phyloP scores from a whole-genome alignment of 1,284 basidiomycete species.

The Tremellales sp. region DNA sequence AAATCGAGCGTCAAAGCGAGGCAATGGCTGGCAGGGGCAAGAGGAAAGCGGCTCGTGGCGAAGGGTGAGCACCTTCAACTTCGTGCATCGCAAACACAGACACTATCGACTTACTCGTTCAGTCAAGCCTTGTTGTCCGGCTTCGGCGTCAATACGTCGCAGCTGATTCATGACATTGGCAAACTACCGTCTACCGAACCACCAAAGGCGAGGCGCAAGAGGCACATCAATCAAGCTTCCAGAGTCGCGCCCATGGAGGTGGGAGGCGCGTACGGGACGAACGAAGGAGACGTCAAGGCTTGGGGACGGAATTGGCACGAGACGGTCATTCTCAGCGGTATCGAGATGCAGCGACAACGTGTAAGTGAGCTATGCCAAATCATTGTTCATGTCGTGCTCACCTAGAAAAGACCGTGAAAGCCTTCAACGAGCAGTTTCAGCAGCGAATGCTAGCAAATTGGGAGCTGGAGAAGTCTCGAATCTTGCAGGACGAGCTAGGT shows the following conservation, averaged over 20 bases:
- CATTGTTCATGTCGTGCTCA: not conserved
- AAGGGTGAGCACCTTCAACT: constrained; percentile 32
- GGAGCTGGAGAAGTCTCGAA: constrained; percentile 40
- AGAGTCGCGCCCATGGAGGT: constrained; percentile 23
- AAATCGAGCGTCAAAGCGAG: constrained; percentile 45
- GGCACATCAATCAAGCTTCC: constrained; percentile 5
- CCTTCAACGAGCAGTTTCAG: constrained; percentile 44
- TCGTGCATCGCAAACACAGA: not conserved
- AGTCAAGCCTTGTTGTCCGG: constrained; percentile 40
- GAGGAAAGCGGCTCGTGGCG: constrained; percentile 24
- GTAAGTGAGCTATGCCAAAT: constrained; percentile 12
- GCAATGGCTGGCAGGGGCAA: constrained; percentile 32
- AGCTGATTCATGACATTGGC: constrained; percentile 38
- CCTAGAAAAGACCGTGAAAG: constrained; percentile 34
- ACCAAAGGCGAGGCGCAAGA: constrained; percentile 15
- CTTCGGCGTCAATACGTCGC: constrained; percentile 45
- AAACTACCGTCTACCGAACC: constrained; percentile 26
- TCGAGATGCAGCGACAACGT: constrained; percentile 42
- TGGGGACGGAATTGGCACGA: constrained; percentile 48
- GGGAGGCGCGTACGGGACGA: constrained; percentile 27
- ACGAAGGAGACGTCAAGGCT: constrained; percentile 36
- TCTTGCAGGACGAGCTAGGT: constrained; percentile 45
- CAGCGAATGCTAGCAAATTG: constrained; percentile 39
- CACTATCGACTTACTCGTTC: not conserved
- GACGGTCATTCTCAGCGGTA: constrained; percentile 45